These are phyloP conservation scores for Chlorella sp. DNA, from an alignment of 139 green algal genomes.

Conservation along the genomic window DNA sequence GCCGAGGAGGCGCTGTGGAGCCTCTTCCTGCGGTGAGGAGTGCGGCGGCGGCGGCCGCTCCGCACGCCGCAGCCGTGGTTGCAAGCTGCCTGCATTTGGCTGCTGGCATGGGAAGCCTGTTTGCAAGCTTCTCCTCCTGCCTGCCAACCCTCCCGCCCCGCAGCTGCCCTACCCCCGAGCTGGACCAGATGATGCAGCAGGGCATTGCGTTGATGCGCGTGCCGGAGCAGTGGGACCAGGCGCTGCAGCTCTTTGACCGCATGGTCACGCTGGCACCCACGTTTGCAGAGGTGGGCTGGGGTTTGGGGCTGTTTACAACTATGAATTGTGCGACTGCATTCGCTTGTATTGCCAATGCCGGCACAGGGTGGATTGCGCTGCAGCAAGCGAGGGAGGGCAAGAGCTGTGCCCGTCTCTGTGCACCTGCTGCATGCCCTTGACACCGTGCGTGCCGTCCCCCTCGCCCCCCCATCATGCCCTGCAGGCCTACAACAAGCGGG, in stretches of 20 bases:
- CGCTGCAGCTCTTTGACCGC: slow-evolving; percentile 49
- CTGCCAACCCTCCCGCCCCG: too few species aligned
- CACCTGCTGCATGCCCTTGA: too few species aligned
- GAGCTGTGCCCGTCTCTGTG: too few species aligned
- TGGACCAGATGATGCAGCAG: slow-evolving; percentile 58
- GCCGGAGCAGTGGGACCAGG: slow-evolving; percentile 26
- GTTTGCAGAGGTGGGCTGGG: slow-evolving; percentile 51
- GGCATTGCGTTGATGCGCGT: slow-evolving; percentile 46
- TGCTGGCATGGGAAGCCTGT: too few species aligned
- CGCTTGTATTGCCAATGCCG: too few species aligned
- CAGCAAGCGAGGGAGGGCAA: too few species aligned
- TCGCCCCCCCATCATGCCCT: background rate
- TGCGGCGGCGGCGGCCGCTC: too few species aligned
- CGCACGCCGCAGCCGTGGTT: background rate
- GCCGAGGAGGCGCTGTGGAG: slow-evolving; percentile 62
- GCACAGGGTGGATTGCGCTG: too few species aligned
- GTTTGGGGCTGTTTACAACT: too few species aligned
- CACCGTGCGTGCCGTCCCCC: slow-evolving; percentile 62
- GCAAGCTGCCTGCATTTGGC: too few species aligned
- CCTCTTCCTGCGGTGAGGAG: slow-evolving; percentile 52
- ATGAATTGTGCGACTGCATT: too few species aligned
- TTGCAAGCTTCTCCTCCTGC: background rate
- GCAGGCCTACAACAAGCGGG: slow-evolving; percentile 24
- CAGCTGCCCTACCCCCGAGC: background rate
- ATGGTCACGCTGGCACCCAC: slow-evolving; percentile 45